Base-by-base conservation (phyloP, 257 asterid species). In the Solanum sejunctum region DNA sequence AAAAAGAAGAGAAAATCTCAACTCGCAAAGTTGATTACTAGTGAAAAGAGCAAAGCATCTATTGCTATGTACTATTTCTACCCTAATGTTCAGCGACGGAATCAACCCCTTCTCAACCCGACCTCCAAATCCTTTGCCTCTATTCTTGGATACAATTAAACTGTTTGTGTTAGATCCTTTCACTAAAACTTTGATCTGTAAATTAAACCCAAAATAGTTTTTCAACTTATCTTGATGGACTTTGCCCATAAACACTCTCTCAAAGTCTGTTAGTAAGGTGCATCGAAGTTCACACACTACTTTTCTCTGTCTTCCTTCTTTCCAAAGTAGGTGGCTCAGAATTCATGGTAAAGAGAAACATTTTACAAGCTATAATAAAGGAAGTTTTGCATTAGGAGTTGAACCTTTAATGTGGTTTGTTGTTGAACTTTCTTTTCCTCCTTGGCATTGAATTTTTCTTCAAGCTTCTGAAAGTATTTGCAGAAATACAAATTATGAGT, bases 371-470 rank as follows among this genome's bases (percentile, higher is more conserved):
- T 66, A 83, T 15, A 21, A 83, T 15, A 21, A 10, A 43, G n/a
- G 21, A 64, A 63, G 82, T n/a, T 13, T 49, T 13, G 80, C 57
- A 85, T 70, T 43, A 58, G 56, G 16, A 67, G 23, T 72, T 49
- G 51, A 67, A 93, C 99, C 98, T 92, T 96, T 41, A 91, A 61
- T 57, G 90, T 91, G 80, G 91, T 91, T 77, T 95, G 94, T 36
- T 84, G 91, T 86, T 89, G 94, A 88, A 84, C 90, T 84, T 92
- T 90, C 83, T 90, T 91, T 49, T 83, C 87, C 87, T 88, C 97
- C 61, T 95, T 89, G 67, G 92, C 91, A 67, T 89, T 90, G 92
- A 95, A 93, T 86, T 93, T 96, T 61, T 92, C 98, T 90, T 95
- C 99, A 32, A 96, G 99, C 84, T 96, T 96, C 99, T 96, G 90